Evolutionary conservation across 768 basidiomycete species (phyloP), one percentile per base, ranked within the genome.

Genomic region (Auricularia cornea): DNA sequence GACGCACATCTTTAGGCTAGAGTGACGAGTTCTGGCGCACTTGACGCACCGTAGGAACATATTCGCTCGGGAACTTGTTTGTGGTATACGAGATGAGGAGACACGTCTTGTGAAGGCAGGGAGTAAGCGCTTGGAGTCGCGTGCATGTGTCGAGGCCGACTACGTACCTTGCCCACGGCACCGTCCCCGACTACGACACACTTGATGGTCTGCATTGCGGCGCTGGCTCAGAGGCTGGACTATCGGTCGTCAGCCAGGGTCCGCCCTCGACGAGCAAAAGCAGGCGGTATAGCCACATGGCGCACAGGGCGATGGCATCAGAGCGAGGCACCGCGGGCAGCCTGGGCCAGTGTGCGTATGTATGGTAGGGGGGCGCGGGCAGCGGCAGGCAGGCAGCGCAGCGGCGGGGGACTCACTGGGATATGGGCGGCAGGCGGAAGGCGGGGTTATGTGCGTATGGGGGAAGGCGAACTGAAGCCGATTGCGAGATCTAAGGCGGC

Each of bases 21-120:
- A 57, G 14, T 61, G 62, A 40, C 59, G 28, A 30, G 8, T 51
- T 18, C 20, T 28, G 29, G 14, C 6, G 18, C 32, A 14, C 5
- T 16, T 23, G 16, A 84, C 90, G 75, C 79, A 96, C 94, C 69
- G 95, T 97, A 63, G 95, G 95, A 59, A 98, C 96, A 79, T 98
- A 98, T 85, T 99, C 96, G 75, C 93, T 94, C 35, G 94, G 94
- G 78, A 97, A 97, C 77, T 97, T 94, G 85, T 94, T 95, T 71
- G 94, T 94, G 61, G 94, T 95, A 80, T 95, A 95, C 65, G 94
- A 97, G 75, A 97, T 97, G 78, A 97, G 82, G 68, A 97, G 82
- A 81, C 94, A 97, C 54, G 94, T 97, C 94, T 95, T 72, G 14
- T 28, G 31, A 56, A 8, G 61, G 26, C 59, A 64, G n/a, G 26